These are phyloP conservation scores for Digitaria exilis DNA, from an alignment of 202 grass and related monocot species.

Conservation along the genomic window DNA sequence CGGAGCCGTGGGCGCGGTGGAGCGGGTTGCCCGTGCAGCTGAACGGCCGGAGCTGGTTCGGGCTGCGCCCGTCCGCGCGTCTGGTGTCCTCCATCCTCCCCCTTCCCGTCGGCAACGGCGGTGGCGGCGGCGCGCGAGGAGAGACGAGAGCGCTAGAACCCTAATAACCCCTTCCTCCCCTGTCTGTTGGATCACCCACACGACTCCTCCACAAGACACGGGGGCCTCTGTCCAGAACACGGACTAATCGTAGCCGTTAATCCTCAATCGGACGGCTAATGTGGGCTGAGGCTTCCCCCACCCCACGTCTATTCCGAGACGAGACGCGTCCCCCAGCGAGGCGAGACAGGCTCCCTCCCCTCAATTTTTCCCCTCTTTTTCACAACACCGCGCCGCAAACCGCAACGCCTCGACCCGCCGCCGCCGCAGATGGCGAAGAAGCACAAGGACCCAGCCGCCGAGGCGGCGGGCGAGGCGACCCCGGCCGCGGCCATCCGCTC, in stretches of 20 bases:
- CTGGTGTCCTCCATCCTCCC: slow-evolving; percentile 34
- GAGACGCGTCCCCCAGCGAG: not conserved
- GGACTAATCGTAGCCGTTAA: not conserved
- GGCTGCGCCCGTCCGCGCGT: slow-evolving; percentile 59
- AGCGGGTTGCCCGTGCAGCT: slow-evolving; percentile 76
- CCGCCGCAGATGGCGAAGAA: slow-evolving; percentile 61
- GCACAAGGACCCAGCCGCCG: slow-evolving; percentile 47
- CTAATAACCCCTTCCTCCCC: slow-evolving; percentile 39
- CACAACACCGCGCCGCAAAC: slow-evolving; percentile 25
- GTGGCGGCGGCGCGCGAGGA: not conserved
- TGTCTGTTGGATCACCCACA: too few species aligned
- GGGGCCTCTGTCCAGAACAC: too few species aligned
- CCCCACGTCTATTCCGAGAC: slow-evolving; percentile 44
- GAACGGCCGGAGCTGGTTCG: slow-evolving; percentile 71
- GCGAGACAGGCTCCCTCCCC: too few species aligned
- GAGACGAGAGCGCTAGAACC: slow-evolving; percentile 20
- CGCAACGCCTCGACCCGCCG: not conserved
- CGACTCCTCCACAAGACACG: not conserved
- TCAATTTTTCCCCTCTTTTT: not conserved
- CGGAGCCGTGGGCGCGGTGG: slow-evolving; percentile 80
- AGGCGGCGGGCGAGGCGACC: slow-evolving; percentile 17
- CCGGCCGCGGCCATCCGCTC: slow-evolving; percentile 45
- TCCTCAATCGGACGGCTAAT: not conserved
- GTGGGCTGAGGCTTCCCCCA: not conserved
- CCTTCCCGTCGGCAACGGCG: not conserved